Percentiles rank a stretch among this genome's conserved stretches.
phyloP scores from a whole-genome alignment of 2,329 filamentous ascomycete species.

The Xylariaceae sp. region DNA sequence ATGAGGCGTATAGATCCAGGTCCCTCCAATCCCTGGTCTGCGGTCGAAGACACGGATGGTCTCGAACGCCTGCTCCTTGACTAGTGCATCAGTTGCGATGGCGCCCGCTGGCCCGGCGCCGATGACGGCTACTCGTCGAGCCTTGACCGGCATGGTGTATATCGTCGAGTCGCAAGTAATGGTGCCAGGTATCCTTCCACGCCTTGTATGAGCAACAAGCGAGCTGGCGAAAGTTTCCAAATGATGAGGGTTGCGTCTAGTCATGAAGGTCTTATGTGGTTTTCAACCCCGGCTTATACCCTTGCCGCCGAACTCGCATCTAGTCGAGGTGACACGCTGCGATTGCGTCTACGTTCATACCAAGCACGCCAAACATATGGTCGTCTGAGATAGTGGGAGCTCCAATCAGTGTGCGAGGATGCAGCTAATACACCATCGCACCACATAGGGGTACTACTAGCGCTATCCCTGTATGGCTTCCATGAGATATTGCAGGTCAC shows the following conservation, averaged over 20 bases:
- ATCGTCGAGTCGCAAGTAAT: neutral
- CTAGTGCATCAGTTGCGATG: constrained; percentile 59
- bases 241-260: neutral
- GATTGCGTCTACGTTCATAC: constrained; percentile 5
- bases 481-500: neutral
- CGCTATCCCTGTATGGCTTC: neutral
- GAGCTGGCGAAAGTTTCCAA: neutral
- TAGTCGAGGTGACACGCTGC: constrained; percentile 22
- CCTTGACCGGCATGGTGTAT: constrained; percentile 15
- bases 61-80: constrained; percentile 58
- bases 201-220: neutral
- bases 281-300: neutral
- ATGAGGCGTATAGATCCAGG: constrained; percentile 40
- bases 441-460: neutral
- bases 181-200: neutral
- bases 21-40: constrained; percentile 36
- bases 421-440: neutral
- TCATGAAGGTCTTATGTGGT: constrained; percentile 6
- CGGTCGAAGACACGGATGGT: constrained; percentile 61
- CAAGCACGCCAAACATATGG: constrained; percentile 17
- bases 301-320: constrained; percentile 3
- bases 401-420: constrained; percentile 6
- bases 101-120: constrained; percentile 60
- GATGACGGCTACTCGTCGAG: constrained; percentile 54
- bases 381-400: constrained; percentile 7